Base-by-base conservation (phyloP, 257 asterid species). In the Nicotiana otophora region DNA sequence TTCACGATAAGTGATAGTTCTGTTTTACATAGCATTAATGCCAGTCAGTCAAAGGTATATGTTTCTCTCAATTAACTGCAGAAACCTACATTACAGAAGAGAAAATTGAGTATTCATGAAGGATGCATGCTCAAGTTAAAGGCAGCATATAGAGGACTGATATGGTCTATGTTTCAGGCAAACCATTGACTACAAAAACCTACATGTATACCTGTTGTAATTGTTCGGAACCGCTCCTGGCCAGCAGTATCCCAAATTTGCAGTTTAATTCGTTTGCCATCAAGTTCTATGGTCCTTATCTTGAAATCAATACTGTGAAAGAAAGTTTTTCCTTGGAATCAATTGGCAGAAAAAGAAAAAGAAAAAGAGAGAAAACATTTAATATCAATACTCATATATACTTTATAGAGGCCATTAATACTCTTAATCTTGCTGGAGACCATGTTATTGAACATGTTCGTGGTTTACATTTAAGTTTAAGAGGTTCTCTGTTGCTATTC, bases 241-340 rank as follows among this genome's bases (percentile, higher is more conserved):
- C 80, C 80, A 48, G 80, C 80, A 42, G 80, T 74, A 23, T 74
- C 80, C 80, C 80, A 75, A 23, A 75, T 75, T 75, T 75, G 80
- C 20, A 75, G 31, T 60, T 75, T 75, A 19, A 75, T 75, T 26
- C 80, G 80, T 60, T 75, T 75, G 57, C 51, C 4, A 42, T 42
- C 51, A 42, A 42, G 51, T 42, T 42, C 51, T 42, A 42, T 42
- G 51, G 51, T 42, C 51, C 51, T 42, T 42, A 42, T 42, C 51
- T 42, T 42, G 51, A 42, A 42, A 42, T 42, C 51, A 46, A 60
- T 60, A 46, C 83, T 81, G 76, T 81, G 55, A 60, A 72, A 72
- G 14, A 72, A 11, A 5, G 23, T 19, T 65, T 31, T 66, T 53
- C 51, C 57, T 81, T 66, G 26, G 51, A 81, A 81, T 57, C 83